Conservation (phyloP, 106 monocot species). For the Phalaenopsis aphrodite region DNA sequence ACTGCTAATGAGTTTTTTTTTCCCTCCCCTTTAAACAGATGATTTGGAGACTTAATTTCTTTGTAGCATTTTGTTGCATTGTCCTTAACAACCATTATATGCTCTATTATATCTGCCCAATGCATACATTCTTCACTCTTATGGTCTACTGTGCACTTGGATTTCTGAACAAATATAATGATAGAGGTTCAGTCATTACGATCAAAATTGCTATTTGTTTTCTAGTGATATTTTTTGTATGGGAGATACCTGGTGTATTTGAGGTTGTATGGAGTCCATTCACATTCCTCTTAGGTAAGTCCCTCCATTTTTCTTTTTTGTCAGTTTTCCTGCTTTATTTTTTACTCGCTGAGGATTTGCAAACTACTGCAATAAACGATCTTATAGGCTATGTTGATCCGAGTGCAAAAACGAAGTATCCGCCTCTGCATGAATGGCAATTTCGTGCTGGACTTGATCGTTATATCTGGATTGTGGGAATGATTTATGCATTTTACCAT, state of each 20-base stretch:
- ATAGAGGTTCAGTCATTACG: conserved; percentile 24
- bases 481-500: conserved; percentile 54
- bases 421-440: conserved; percentile 48
- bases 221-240: conserved; percentile 30
- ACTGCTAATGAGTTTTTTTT: neutral
- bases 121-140: conserved; percentile 42
- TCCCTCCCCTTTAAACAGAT: conserved; percentile 18
- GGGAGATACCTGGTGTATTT: conserved; percentile 43
- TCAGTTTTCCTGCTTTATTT: neutral
- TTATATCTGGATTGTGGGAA: conserved; percentile 52
- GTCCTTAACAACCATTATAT: conserved; percentile 35
- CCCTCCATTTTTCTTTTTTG: neutral
- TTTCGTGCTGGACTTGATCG: conserved; percentile 54
- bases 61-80: conserved; percentile 37
- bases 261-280: conserved; percentile 37
- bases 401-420: conserved; percentile 21
- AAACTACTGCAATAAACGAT: neutral
- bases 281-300: conserved; percentile 30
- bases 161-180: conserved; percentile 33
- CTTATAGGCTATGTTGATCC: conserved; percentile 33
- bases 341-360: neutral
- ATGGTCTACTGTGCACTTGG: conserved; percentile 32
- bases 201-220: conserved; percentile 27
- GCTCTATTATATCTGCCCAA: conserved; percentile 43
- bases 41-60: conserved; percentile 44